These are phyloP conservation scores for Cucumis melo DNA, from an alignment of 306 rosid genomes.

Conservation along the genomic window DNA sequence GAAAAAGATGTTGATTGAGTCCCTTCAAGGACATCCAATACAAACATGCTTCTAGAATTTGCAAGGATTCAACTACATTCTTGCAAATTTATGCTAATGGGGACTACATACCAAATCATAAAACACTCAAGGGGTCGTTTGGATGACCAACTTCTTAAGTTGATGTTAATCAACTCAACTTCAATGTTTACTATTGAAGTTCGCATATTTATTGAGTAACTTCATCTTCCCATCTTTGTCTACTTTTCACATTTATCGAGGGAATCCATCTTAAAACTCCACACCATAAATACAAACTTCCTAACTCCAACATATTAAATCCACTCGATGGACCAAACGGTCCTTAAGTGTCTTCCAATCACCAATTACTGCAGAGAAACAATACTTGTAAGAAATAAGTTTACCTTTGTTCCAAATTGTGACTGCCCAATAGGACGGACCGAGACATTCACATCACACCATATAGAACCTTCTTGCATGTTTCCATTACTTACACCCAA, in stretches of 20 bases:
- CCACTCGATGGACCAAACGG: too few species aligned
- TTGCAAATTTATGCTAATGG: neutral
- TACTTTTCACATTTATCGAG: too few species aligned
- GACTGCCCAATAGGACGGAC: conserved; percentile 76
- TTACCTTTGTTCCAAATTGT: conserved; percentile 76
- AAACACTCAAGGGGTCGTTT: neutral
- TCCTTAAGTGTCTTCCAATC: neutral
- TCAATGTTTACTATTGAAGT: too few species aligned
- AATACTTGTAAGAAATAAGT: neutral
- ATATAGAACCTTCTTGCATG: conserved; percentile 97
- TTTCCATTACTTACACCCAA: conserved; percentile 94
- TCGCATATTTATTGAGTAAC: too few species aligned
- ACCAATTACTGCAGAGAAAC: neutral
- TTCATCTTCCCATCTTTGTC: too few species aligned
- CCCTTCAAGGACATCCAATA: neutral
- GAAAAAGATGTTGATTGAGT: neutral
- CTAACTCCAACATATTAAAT: too few species aligned
- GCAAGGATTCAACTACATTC: neutral
- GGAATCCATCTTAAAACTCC: too few species aligned
- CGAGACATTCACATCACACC: conserved; percentile 88
- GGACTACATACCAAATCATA: neutral
- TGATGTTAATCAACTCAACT: too few species aligned
- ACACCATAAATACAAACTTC: too few species aligned
- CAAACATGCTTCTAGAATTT: neutral
- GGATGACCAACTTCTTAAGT: too few species aligned